Evolutionary conservation across 805 yeast genomes (phyloP), one percentile per base, ranked within the genome.

Genomic region (Soucietia sequanensis): DNA sequence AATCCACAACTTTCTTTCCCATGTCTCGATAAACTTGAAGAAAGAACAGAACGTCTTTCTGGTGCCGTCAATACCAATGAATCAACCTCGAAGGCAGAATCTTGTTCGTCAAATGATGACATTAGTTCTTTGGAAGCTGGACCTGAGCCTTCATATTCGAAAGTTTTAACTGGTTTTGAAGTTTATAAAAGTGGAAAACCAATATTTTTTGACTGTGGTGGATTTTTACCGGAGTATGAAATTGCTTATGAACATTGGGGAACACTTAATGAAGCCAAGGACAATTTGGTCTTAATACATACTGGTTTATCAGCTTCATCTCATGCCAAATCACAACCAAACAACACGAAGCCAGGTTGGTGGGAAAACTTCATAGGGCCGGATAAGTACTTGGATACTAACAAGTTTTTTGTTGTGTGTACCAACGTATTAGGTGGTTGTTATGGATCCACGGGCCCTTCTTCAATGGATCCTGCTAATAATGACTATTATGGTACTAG

Each of bases 211-310:
- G 97, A 90, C 53, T 78, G 82, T 55, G 97, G 97, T 10, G 93
- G 90, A 1, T 70, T 63, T 43, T 63, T 90, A 23, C 86, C 87
- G 2, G 77, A 75, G 42, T 86, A 75, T 48, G 79, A 84, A 46
- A 70, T 90, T n/a, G 97, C 96, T 0, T 90, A 85, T 62, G 97
- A 90, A 58, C 77, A 90, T 3, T 90, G 97, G 97, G 97, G 97
- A 2, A 47, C 54, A 5, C 67, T 90, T 43, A 84, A 85, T 44
- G 55, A 62, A 2, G 72, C 67, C 30, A 76, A 65, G 42, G 76
- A 84, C 14, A 90, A 90, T 53, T 84, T 89, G 9, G 76, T 90
- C 14, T 66, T 90, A 23, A 62, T 90, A 7, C 96, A 90, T 51
- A 90, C 97, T 0, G 97, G 97, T 0, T 70, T 90, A 13, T 85